Base-by-base conservation (phyloP, 2,329 filamentous ascomycete genomes). In the Aquanectria penicillioides region DNA sequence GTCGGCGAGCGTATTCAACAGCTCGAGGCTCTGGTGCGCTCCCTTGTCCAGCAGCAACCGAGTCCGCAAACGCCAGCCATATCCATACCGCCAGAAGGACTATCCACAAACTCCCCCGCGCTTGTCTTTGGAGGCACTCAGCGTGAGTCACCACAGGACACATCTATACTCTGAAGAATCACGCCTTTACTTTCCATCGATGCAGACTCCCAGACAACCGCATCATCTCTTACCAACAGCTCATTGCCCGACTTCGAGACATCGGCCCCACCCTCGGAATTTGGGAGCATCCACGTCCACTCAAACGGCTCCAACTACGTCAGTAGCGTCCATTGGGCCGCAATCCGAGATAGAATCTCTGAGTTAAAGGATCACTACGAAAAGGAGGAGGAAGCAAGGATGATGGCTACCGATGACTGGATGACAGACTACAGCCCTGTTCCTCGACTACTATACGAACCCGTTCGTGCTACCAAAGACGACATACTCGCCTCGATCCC, bases 331-430 rank as follows among this genome's bases (percentile, higher is more conserved):
- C 78, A 80, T 51, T 80, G 78, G 77, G 70, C 74, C 7, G 74
- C 78, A 12, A 69, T 80, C 2, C 65, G 80, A 4, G 75, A 80
- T 28, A 69, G 71, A 25, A 79, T 80, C 20, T 68, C 76, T 2
- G 76, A 79, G 5, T 64, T 80, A 3, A 77, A 71, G 46, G 69
- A 76, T 2, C 71, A 76, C 10, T 67, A 77, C 8, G 70, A 73
- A 1, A 61, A 67, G 5, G 70, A 75, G 13, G 63, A 73, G 10
- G 57, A 72, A 34, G 31, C 23, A 11, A 34, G 44, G 13, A 18
- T 15, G 3, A 37, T 50, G 28, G 7, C 41, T 15, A 50, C 20
- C 3, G 20, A 8, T 37, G 34, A 10, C 20, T 2, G 0, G 4
- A 1, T 4, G 20, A 44, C 4, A 15, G 34, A n/a, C 9, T 36